A percentile compares a stretch with the other conserved stretches of the same genome.
phyloP scores from a whole-genome alignment of 2,329 filamentous ascomycete species.

The Fusarium azukiicola region DNA sequence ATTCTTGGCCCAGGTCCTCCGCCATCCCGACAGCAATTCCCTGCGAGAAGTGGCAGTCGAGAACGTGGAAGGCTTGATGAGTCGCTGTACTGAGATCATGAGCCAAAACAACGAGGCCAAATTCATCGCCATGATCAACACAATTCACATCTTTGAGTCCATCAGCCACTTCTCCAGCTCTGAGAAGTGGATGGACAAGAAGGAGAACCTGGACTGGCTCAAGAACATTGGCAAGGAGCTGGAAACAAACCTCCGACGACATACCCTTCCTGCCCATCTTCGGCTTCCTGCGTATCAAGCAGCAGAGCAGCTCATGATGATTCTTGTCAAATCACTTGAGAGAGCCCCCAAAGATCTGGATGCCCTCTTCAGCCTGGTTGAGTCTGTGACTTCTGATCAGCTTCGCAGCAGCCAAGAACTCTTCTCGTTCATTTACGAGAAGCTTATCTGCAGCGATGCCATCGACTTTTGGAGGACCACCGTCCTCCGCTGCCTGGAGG shows the following conservation, averaged over 20 bases:
- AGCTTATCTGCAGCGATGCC: constrained; percentile 91
- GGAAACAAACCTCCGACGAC: constrained; percentile 85
- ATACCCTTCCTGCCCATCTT: constrained; percentile 85
- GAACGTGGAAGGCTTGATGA: constrained; percentile 87
- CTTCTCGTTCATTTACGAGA: constrained; percentile 90
- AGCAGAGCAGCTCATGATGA: constrained; percentile 91
- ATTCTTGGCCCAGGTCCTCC: constrained; percentile 93
- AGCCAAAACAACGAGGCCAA: constrained; percentile 85
- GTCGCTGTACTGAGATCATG: constrained; percentile 81
- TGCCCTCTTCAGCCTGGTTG: constrained; percentile 90
- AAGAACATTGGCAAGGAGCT: constrained; percentile 88
- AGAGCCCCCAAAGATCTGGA: constrained; percentile 89
- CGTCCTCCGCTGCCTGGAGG: constrained; percentile 91
- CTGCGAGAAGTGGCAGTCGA: constrained; percentile 88
- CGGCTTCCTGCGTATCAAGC: constrained; percentile 94
- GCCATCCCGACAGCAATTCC: constrained; percentile 86
- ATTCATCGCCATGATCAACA: constrained; percentile 88
- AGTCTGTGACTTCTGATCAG: constrained; percentile 90
- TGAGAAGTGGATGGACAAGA: constrained; percentile 86
- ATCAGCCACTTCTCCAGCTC: constrained; percentile 84
- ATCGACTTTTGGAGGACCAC: constrained; percentile 92
- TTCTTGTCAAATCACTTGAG: constrained; percentile 90
- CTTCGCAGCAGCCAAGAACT: constrained; percentile 89
- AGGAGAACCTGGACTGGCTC: constrained; percentile 79
- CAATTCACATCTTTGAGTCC: constrained; percentile 91